Percentiles rank a stretch among this genome's conserved stretches.
Evolutionary conservation across 2,329 filamentous ascomycete species (phyloP).

Genomic region (Colletotrichum horii): DNA sequence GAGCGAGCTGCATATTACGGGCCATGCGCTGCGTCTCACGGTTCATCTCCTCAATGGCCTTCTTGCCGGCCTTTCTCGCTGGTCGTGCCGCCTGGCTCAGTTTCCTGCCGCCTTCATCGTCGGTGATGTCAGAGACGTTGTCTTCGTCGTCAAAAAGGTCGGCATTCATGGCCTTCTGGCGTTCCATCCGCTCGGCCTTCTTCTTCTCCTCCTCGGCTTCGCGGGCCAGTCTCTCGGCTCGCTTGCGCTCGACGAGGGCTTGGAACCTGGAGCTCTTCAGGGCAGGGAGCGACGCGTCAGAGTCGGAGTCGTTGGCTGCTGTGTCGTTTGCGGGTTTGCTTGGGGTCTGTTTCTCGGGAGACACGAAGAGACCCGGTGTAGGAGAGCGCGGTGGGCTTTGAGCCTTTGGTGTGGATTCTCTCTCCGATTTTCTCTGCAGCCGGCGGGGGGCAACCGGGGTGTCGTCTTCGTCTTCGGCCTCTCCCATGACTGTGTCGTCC

Average conservation of each 20-base stretch:
- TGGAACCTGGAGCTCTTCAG: conserved; percentile 66
- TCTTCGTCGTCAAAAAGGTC: conserved; percentile 45
- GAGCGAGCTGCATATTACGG: conserved; percentile 87
- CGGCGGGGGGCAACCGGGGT: conserved; percentile 46
- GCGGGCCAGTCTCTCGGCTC: conserved; percentile 70
- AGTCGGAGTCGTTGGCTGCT: conserved; percentile 39
- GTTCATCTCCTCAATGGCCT: conserved; percentile 92
- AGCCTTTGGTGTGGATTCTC: conserved; percentile 38
- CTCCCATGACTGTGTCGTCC: conserved; percentile 31
- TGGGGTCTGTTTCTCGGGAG: conserved; percentile 45
- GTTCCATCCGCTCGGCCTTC: conserved; percentile 46
- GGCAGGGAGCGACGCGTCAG: conserved; percentile 53
- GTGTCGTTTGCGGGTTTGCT: conserved; percentile 23
- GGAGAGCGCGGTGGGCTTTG: conserved; percentile 28
- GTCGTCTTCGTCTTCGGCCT: conserved; percentile 44
- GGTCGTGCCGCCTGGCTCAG: conserved; percentile 75
- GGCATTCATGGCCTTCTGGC: conserved; percentile 41
- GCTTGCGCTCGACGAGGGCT: conserved; percentile 76
- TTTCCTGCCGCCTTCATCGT: conserved; percentile 67
- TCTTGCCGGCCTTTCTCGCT: conserved; percentile 88
- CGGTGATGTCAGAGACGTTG: conserved; percentile 63
- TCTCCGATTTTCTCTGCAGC: conserved; percentile 38
- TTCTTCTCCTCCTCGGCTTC: conserved; percentile 64
- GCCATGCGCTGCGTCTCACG: conserved; percentile 91
- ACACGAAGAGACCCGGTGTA: conserved; percentile 61